A percentile compares a stretch with the other conserved stretches of the same genome.
Conservation (phyloP, 805 yeast genomes). For the Cyberlindnera xylosilytica region DNA sequence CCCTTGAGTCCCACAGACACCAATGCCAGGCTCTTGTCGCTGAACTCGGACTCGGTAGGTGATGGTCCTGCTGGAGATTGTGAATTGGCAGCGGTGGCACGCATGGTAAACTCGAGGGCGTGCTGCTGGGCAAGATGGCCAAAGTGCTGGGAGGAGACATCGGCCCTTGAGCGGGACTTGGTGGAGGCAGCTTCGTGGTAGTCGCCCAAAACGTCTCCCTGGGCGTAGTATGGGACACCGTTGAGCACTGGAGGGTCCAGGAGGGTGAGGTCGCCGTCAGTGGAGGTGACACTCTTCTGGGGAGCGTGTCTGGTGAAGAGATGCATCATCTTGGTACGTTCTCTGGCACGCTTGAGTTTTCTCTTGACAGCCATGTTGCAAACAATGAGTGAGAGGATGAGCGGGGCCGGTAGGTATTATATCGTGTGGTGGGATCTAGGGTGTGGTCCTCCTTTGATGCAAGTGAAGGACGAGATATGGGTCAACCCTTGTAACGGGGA, state of each 20-base stretch:
- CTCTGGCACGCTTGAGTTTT: not conserved
- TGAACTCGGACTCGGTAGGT: slow-evolving; percentile 16
- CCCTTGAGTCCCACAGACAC: slow-evolving; percentile 24
- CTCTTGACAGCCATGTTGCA: not conserved
- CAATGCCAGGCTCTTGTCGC: slow-evolving; percentile 5
- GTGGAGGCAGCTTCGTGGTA: not conserved
- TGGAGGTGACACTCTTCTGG: slow-evolving; percentile 6
- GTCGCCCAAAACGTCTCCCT: not conserved
- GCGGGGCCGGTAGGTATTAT: not conserved
- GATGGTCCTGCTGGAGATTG: slow-evolving; percentile 4
- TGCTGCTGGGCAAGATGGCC: slow-evolving; percentile 12
- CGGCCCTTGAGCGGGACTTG: not conserved
- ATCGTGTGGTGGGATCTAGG: not conserved
- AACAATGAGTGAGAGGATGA: not conserved
- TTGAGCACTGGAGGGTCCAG: slow-evolving; percentile 21
- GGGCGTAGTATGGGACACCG: slow-evolving; percentile 7
- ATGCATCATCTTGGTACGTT: slow-evolving; percentile 4
- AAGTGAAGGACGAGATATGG: not conserved
- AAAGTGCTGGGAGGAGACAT: slow-evolving; percentile 8
- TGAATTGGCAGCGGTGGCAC: slow-evolving; percentile 1
- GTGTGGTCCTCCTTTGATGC: not conserved
- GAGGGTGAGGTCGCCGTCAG: slow-evolving; percentile 17
- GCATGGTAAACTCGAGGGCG: slow-evolving; percentile 10
- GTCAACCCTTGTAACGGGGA: not conserved
- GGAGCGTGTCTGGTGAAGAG: slow-evolving; percentile 10